Conservation (phyloP, 1,139 yeast species). For the Nakaseomyces bracarensis region DNA sequence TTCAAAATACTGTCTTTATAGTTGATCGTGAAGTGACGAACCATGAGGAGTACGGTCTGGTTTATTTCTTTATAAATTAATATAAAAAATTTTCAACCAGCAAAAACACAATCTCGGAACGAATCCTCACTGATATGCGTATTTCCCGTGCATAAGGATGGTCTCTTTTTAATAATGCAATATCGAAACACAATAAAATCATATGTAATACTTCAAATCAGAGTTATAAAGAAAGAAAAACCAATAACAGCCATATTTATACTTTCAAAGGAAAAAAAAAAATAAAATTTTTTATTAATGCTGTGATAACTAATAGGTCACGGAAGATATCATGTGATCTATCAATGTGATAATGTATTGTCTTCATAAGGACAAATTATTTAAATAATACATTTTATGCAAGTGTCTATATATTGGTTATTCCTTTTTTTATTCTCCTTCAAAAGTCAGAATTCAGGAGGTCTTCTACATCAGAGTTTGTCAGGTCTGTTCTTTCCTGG, state of each 20-base stretch:
- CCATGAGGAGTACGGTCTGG: slow-evolving; percentile 85
- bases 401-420: background rate
- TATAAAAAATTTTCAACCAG: slow-evolving; percentile 86
- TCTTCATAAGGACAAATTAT: background rate
- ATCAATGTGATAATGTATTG: background rate
- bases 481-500: background rate
- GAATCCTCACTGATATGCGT: slow-evolving; percentile 99
- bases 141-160: slow-evolving; percentile 99
- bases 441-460: slow-evolving; percentile 5
- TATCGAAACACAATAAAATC: background rate
- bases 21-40: slow-evolving; percentile 32
- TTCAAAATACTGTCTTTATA: no score
- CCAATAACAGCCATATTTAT: no score
- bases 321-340: no score
- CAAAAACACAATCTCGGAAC: slow-evolving; percentile 99
- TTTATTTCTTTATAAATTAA: slow-evolving; percentile 42
- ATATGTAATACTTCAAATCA: no score
- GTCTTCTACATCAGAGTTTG: slow-evolving; percentile 6
- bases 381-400: no score
- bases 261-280: no score
- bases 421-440: background rate
- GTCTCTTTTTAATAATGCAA: slow-evolving; percentile 9
- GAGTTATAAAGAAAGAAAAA: background rate
- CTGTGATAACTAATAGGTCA: no score
- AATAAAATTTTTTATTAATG: no score